Base-by-base conservation (phyloP, 2,329 filamentous ascomycete species). In the Hypoxylon rubiginosum region DNA sequence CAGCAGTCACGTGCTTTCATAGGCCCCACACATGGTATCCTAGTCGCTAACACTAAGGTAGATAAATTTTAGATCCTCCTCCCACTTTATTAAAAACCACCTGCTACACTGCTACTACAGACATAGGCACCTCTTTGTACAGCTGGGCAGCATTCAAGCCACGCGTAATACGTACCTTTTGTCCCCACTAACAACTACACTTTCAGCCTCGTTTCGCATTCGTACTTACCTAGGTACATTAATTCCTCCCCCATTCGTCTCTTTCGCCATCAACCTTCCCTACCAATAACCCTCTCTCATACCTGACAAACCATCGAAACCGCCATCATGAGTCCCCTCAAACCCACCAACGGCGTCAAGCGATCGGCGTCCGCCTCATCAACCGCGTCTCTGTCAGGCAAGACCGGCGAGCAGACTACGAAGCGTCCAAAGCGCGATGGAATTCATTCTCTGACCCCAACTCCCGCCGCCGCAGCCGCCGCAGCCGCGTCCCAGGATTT, bases 401-500 rank as follows among this genome's bases (percentile, higher is more conserved):
- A 79, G n/a, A 77, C 78, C 5, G 81, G 79, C 46, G 81, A 79
- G 34, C 73, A 79, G 17, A 86, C 88, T 50, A 82, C 88, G 52
- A 86, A 86, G 60, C 90, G 89, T 77, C 84, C 84, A 66, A 90
- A 90, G 79, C 84, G 86, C 74, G 86, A 88, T 50, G 66, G 64
- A 45, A 43, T 51, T 28, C 68, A 71, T 61, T 71, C 67, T 9
- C 68, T 68, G 17, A 68, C 68, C 1, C 72, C 75, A 19, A 75
- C 69, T 6, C 74, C 76, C 19, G 74, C 75, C 0, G 73, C 75
- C 69, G 77, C 79, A 43, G 79, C 78, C 4, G 79, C 80, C 32
- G 69, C 76, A 15, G 83, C 84, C 50, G 82, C 85, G 11, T 89
- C 91, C 74, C 92, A 89, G 15, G 91, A 90, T 75, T 92, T 90